Percentiles rank a stretch among this genome's conserved stretches.
phyloP scores from a whole-genome alignment of 2,329 filamentous ascomycete genomes.

The Beauveria pseudobassiana region DNA sequence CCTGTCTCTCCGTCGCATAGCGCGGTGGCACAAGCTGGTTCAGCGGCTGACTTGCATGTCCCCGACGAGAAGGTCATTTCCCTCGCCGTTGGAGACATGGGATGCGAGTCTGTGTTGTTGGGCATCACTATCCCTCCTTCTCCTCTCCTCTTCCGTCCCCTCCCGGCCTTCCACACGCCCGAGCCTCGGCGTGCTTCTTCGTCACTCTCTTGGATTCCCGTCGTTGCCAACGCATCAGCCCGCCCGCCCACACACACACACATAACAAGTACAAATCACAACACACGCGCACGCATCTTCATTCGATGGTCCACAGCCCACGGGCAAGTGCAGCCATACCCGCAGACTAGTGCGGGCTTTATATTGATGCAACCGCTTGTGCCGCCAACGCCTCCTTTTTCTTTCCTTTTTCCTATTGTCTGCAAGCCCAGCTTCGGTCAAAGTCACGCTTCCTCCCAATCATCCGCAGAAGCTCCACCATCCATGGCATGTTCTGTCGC shows the following conservation, averaged over 20 bases:
- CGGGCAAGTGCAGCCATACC: background rate
- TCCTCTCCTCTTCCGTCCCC: background rate
- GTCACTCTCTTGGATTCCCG: background rate
- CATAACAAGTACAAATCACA: too few species aligned
- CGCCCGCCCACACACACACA: background rate
- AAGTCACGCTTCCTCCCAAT: slow-evolving; percentile 2
- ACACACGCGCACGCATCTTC: background rate
- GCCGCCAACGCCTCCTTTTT: background rate
- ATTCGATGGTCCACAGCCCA: slow-evolving; percentile 3
- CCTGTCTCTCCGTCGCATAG: background rate
- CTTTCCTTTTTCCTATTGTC: too few species aligned
- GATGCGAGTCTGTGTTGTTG: background rate
- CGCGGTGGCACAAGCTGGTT: background rate
- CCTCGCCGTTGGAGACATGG: background rate
- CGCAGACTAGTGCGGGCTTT: slow-evolving; percentile 6
- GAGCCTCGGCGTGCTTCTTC: background rate
- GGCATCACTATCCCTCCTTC: background rate
- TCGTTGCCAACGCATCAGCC: background rate
- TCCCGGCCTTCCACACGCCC: background rate
- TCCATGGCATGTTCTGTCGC: background rate
- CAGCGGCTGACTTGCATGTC: background rate
- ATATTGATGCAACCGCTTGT: slow-evolving; percentile 7
- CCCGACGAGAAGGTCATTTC: background rate
- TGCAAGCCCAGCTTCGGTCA: background rate
- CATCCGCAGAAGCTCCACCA: background rate